These are phyloP conservation scores for Talaromyces islandicus DNA, from an alignment of 2,329 filamentous ascomycete genomes.

Conservation along the genomic window DNA sequence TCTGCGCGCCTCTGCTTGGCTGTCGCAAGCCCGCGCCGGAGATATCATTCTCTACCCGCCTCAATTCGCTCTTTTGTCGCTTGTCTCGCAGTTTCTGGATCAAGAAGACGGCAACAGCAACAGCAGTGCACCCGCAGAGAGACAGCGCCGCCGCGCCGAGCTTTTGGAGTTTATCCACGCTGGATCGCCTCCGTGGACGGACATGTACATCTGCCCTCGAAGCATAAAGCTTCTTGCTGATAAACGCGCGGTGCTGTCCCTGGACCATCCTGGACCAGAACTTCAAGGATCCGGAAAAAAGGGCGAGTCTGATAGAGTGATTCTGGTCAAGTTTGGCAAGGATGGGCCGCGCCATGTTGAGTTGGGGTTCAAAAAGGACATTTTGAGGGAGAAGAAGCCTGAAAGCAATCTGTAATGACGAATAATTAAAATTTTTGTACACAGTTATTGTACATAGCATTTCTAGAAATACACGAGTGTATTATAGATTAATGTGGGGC, in stretches of 20 bases:
- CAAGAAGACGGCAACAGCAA: constrained; percentile 20
- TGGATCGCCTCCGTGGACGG: constrained; percentile 39
- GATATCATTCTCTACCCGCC: constrained; percentile 85
- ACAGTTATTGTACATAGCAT: not conserved
- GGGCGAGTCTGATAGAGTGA: constrained; percentile 51
- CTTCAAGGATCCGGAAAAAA: constrained; percentile 43
- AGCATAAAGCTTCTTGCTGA: constrained; percentile 36
- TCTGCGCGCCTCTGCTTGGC: constrained; percentile 63
- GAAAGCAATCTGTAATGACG: constrained; percentile 26
- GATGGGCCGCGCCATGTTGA: constrained; percentile 53
- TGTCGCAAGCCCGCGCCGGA: constrained; percentile 55
- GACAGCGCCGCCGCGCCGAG: constrained; percentile 34
- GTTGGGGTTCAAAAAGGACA: constrained; percentile 45
- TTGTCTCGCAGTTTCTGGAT: constrained; percentile 47
- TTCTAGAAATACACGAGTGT: not conserved
- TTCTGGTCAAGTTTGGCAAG: constrained; percentile 52
- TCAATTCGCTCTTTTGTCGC: constrained; percentile 60
- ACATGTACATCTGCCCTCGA: constrained; percentile 43
- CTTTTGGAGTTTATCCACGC: constrained; percentile 46
- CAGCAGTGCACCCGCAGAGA: constrained; percentile 18
- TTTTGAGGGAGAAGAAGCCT: constrained; percentile 17
- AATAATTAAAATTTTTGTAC: not conserved
- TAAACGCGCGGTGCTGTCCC: constrained; percentile 45
- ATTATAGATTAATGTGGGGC: not conserved
- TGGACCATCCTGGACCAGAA: constrained; percentile 53